Conservation (phyloP, 2,329 filamentous ascomycete genomes). For the Cladosporium phlei region DNA sequence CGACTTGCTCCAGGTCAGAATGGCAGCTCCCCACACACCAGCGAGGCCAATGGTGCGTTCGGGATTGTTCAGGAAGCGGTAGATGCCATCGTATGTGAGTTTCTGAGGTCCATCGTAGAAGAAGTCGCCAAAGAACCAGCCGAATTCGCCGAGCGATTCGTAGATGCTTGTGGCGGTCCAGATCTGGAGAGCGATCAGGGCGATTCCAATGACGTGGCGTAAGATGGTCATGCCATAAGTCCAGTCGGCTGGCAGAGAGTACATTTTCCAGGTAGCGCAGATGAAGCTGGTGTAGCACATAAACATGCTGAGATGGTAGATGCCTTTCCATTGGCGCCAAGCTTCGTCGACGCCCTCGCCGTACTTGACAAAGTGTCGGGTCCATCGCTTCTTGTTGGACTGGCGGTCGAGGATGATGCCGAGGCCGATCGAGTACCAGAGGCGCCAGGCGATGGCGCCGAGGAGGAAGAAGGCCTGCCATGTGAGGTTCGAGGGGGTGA, state of each 20-base stretch:
- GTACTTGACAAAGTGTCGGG: constrained; percentile 93
- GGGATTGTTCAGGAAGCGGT: constrained; percentile 96
- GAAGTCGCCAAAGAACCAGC: constrained; percentile 99
- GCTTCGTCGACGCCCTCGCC: constrained; percentile 86
- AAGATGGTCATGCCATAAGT: constrained; percentile 77
- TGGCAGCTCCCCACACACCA: constrained; percentile 89
- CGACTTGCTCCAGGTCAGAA: constrained; percentile 84
- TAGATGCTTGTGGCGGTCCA: constrained; percentile 95
- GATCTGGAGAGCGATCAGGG: constrained; percentile 77
- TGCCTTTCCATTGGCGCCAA: constrained; percentile 96
- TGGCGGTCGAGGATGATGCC: constrained; percentile 80
- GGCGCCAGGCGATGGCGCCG: constrained; percentile 75
- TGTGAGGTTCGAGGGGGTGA: constrained; percentile 70
- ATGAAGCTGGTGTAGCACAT: constrained; percentile 87
- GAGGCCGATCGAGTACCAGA: constrained; percentile 89
- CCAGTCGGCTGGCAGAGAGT: constrained; percentile 81
- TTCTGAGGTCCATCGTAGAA: constrained; percentile 75
- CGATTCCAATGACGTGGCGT: constrained; percentile 77
- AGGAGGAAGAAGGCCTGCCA: constrained; percentile 76
- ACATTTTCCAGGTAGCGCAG: constrained; percentile 95
- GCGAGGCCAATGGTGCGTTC: constrained; percentile 90
- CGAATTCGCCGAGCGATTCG: constrained; percentile 92
- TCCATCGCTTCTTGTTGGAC: constrained; percentile 90
- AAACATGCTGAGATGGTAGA: constrained; percentile 87
- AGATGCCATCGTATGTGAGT: constrained; percentile 93